Evolutionary conservation across 108 stramenopile genomes (phyloP).

Genomic region (Cyclotella cryptica): DNA sequence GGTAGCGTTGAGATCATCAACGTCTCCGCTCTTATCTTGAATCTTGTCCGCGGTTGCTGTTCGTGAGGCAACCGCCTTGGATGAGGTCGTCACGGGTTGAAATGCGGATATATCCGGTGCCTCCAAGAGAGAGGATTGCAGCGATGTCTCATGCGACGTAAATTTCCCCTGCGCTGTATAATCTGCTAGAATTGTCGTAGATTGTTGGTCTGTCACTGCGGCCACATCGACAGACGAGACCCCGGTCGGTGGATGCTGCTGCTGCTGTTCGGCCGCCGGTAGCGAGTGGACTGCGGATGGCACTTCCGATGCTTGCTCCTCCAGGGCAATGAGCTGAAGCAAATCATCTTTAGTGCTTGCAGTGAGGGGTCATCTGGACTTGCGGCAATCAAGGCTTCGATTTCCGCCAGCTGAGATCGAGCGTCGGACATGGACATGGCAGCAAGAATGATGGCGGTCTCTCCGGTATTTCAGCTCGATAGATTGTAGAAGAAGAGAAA

Average conservation of each 20-base stretch:
- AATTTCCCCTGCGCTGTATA: slow-evolving; percentile 46
- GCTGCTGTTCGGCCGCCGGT: neutral
- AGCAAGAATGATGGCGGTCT: too few relatives aligned
- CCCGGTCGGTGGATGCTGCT: neutral
- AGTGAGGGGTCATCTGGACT: slow-evolving; percentile 74
- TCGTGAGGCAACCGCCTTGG: slow-evolving; percentile 10
- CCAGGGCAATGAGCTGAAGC: slow-evolving; percentile 72
- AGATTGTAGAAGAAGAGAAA: too few relatives aligned
- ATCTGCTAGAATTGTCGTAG: neutral
- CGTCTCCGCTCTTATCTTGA: too few relatives aligned
- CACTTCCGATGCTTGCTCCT: slow-evolving; percentile 20
- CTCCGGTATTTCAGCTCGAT: too few relatives aligned
- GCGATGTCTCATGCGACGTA: slow-evolving; percentile 19
- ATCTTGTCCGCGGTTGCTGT: slow-evolving; percentile 14
- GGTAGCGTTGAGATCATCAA: slow-evolving; percentile 9
- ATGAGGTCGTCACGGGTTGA: slow-evolving; percentile 26
- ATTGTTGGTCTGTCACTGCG: neutral
- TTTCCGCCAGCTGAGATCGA: slow-evolving; percentile 67
- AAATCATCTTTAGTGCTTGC: slow-evolving; percentile 74
- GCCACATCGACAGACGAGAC: neutral
- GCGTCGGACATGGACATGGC: slow-evolving; percentile 37
- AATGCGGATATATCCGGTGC: slow-evolving; percentile 50
- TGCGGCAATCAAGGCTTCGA: slow-evolving; percentile 64
- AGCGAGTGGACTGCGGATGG: neutral
- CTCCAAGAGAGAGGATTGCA: slow-evolving; percentile 27